A percentile compares a stretch with the other conserved stretches of the same genome.
These are phyloP conservation scores for Hordeum marinum DNA, from an alignment of 176 grass and related monocot species.

Conservation along the genomic window DNA sequence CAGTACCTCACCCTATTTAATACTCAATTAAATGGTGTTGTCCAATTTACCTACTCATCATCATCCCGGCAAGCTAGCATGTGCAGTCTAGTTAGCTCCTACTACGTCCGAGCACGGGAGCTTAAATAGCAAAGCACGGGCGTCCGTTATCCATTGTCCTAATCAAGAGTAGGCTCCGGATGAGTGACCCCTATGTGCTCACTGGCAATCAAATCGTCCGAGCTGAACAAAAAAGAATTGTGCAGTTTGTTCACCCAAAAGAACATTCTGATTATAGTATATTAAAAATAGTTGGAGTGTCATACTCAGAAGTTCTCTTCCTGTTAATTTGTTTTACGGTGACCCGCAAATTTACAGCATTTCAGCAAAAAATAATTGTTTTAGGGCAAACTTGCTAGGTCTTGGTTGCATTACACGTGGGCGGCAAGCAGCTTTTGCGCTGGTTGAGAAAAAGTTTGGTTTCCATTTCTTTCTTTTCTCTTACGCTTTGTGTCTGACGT, in stretches of 20 bases:
- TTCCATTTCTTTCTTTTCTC: too few species aligned
- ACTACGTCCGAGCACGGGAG: background rate
- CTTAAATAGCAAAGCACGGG: background rate
- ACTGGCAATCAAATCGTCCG: background rate
- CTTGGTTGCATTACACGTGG: too few species aligned
- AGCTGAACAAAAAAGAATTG: background rate
- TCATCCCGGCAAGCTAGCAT: background rate
- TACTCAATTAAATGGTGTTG: background rate
- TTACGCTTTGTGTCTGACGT: too few species aligned
- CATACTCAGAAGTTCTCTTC: too few species aligned
- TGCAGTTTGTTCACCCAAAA: background rate
- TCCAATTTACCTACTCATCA: background rate
- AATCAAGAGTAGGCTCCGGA: background rate
- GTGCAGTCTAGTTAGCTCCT: background rate
- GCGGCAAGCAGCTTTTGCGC: rapidly evolving
- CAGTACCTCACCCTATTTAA: background rate
- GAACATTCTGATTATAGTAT: background rate
- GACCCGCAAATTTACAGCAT: too few species aligned
- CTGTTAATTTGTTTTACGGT: too few species aligned
- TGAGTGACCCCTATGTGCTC: background rate
- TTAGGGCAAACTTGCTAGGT: too few species aligned
- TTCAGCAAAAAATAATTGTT: too few species aligned
- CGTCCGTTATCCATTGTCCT: background rate
- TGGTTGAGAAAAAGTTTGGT: background rate
- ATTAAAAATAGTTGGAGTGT: too few species aligned